phyloP scores from a whole-genome alignment of 129 eudicot species.

The Scalesia atractyloides region DNA sequence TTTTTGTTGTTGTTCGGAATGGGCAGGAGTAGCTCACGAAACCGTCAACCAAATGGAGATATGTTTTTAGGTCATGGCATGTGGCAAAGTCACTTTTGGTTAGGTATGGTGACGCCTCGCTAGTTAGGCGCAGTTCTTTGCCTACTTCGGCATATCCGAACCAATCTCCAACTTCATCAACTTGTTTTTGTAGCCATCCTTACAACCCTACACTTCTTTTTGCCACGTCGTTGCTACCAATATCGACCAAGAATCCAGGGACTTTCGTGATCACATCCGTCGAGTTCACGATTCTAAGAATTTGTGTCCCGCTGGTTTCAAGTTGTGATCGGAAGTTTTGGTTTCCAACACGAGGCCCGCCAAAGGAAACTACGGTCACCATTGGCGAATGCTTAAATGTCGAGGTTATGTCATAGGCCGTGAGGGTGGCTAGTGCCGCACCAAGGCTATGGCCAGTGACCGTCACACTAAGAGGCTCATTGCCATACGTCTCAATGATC shows the following conservation, averaged over 20 bases:
- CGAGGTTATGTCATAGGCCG: conserved; percentile 67
- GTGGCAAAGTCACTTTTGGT: conserved; percentile 53
- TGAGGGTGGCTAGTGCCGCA: conserved; percentile 74
- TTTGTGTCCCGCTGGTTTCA: conserved; percentile 55
- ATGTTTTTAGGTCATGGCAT: conserved; percentile 82
- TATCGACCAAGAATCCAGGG: conserved; percentile 64
- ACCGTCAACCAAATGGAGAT: conserved; percentile 63
- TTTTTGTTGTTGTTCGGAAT: conserved; percentile 50
- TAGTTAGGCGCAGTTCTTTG: conserved; percentile 66
- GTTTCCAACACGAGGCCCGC: conserved; percentile 84
- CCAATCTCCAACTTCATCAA: conserved; percentile 49
- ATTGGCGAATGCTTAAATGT: conserved; percentile 47
- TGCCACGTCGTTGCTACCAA: conserved; percentile 20
- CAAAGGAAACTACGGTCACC: conserved; percentile 83
- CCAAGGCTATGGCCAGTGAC: conserved; percentile 89
- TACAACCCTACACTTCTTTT: conserved; percentile 30
- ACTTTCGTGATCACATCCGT: conserved; percentile 75
- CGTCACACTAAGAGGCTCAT: conserved; percentile 73
- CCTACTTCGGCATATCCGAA: conserved; percentile 79
- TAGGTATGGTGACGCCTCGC: conserved; percentile 55
- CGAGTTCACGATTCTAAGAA: conserved; percentile 77
- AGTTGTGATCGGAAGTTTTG: conserved; percentile 57
- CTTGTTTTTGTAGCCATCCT: conserved; percentile 50
- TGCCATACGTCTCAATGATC: conserved; percentile 44
- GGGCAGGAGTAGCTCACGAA: conserved; percentile 77